These are phyloP conservation scores for Xylariaceae sp. DNA, from an alignment of 2,329 filamentous ascomycete species.

Conservation along the genomic window DNA sequence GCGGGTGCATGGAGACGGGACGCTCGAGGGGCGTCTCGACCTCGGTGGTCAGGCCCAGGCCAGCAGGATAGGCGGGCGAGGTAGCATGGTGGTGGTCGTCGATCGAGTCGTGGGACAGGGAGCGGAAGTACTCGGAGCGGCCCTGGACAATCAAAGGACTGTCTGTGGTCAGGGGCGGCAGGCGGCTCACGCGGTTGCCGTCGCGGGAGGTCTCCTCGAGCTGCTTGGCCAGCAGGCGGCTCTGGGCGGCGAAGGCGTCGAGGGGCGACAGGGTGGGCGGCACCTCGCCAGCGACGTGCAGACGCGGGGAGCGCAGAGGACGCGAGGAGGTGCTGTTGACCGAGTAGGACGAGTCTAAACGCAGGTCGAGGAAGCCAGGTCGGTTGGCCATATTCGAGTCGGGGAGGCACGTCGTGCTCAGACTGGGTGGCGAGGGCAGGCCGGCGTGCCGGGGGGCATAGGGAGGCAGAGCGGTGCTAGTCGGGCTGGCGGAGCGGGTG, in stretches of 20 bases:
- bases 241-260: slow-evolving; percentile 92
- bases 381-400: slow-evolving; percentile 47
- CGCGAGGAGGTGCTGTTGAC: slow-evolving; percentile 42
- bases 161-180: slow-evolving; percentile 78
- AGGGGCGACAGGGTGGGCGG: slow-evolving; percentile 90
- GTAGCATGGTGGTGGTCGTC: slow-evolving; percentile 42
- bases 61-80: slow-evolving; percentile 33
- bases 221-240: slow-evolving; percentile 79
- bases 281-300: slow-evolving; percentile 73
- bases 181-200: slow-evolving; percentile 76
- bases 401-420: not conserved
- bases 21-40: slow-evolving; percentile 54
- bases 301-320: slow-evolving; percentile 66
- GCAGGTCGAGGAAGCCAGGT: slow-evolving; percentile 57
- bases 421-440: not conserved
- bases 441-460: not conserved
- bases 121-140: slow-evolving; percentile 77
- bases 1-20: slow-evolving; percentile 71
- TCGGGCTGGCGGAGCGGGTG: no score
- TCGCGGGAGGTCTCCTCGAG: slow-evolving; percentile 73
- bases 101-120: slow-evolving; percentile 60
- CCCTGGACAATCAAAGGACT: slow-evolving; percentile 73
- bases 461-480: no score
- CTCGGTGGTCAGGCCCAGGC: slow-evolving; percentile 50
- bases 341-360: slow-evolving; percentile 53